Conservation (phyloP, 2,329 filamentous ascomycete species). For the Ascochyta fabae region DNA sequence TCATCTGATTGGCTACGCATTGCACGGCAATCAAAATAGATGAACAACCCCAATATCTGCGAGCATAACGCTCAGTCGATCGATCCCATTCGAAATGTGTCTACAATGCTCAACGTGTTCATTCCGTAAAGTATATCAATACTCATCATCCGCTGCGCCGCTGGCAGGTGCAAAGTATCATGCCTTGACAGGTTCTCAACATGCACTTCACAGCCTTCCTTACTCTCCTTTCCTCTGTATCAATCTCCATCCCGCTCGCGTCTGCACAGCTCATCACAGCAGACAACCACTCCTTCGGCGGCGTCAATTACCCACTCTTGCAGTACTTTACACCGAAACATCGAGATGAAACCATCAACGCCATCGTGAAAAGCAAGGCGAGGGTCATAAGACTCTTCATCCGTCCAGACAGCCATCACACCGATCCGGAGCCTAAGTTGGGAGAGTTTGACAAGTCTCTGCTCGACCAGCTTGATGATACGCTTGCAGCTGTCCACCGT, state of each 20-base stretch:
- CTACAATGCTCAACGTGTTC: constrained; percentile 46
- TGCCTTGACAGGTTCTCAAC: constrained; percentile 17
- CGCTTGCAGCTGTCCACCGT: constrained; percentile 43
- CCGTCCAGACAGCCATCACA: constrained; percentile 35
- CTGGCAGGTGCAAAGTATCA: constrained; percentile 3
- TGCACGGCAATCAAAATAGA: constrained; percentile 43
- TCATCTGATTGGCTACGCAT: constrained; percentile 35
- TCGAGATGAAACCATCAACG: constrained; percentile 39
- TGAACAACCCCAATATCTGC: constrained; percentile 44
- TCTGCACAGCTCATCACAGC: constrained; percentile 39
- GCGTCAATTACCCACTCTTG: constrained; percentile 43
- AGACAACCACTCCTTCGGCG: constrained; percentile 42
- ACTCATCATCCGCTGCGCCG: constrained; percentile 12
- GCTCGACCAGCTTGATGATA: constrained; percentile 46
- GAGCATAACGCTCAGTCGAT: constrained; percentile 28
- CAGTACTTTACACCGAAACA: constrained; percentile 39
- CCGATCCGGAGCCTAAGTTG: constrained; percentile 40
- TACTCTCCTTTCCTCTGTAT: constrained; percentile 24
- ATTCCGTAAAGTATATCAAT: constrained; percentile 34
- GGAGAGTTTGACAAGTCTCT: constrained; percentile 41
- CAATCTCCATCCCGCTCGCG: constrained; percentile 16
- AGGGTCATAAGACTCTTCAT: constrained; percentile 45
- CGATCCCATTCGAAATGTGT: constrained; percentile 30
- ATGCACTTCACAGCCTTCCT: constrained; percentile 36
- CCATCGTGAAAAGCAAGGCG: constrained; percentile 38